Evolutionary conservation across 2,329 filamentous ascomycete species (phyloP).

Genomic region (Tolypocladium nubicola): DNA sequence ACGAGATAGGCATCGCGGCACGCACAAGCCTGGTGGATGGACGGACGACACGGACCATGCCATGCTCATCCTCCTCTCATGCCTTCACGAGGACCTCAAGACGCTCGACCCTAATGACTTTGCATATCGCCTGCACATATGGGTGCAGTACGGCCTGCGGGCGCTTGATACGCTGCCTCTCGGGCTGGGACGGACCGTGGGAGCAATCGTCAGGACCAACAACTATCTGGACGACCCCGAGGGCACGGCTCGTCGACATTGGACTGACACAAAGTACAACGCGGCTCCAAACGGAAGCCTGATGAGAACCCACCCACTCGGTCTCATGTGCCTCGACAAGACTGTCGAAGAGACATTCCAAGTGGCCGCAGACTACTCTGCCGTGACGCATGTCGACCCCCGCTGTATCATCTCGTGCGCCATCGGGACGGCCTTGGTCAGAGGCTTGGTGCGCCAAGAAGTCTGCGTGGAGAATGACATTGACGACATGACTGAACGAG

Average conservation of each 20-base stretch:
- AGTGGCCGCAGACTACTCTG: slow-evolving; percentile 28
- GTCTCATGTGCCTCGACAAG: slow-evolving; percentile 32
- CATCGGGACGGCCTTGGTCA: slow-evolving; percentile 33
- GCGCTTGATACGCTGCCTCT: slow-evolving; percentile 34
- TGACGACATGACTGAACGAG: slow-evolving; percentile 27
- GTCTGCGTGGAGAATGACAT: slow-evolving; percentile 27
- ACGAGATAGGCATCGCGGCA: slow-evolving; percentile 32
- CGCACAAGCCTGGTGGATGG: slow-evolving; percentile 32
- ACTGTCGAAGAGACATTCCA: slow-evolving; percentile 31
- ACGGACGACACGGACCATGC: slow-evolving; percentile 47
- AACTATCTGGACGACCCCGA: slow-evolving; percentile 29
- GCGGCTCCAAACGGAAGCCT: slow-evolving; percentile 40
- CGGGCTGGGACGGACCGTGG: slow-evolving; percentile 36
- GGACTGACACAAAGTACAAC: slow-evolving; percentile 26
- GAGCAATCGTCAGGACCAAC: slow-evolving; percentile 27
- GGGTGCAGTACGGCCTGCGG: slow-evolving; percentile 35
- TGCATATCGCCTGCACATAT: slow-evolving; percentile 32
- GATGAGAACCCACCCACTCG: slow-evolving; percentile 42
- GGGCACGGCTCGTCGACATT: slow-evolving; percentile 25
- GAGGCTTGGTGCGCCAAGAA: slow-evolving; percentile 34
- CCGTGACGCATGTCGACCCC: slow-evolving; percentile 39
- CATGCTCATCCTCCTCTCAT: slow-evolving; percentile 36
- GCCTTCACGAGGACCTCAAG: slow-evolving; percentile 29
- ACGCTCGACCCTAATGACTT: slow-evolving; percentile 27
- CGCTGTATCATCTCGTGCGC: slow-evolving; percentile 39